These are phyloP conservation scores for Priceomyces carsonii DNA, from an alignment of 805 yeast genomes.

Conservation along the genomic window DNA sequence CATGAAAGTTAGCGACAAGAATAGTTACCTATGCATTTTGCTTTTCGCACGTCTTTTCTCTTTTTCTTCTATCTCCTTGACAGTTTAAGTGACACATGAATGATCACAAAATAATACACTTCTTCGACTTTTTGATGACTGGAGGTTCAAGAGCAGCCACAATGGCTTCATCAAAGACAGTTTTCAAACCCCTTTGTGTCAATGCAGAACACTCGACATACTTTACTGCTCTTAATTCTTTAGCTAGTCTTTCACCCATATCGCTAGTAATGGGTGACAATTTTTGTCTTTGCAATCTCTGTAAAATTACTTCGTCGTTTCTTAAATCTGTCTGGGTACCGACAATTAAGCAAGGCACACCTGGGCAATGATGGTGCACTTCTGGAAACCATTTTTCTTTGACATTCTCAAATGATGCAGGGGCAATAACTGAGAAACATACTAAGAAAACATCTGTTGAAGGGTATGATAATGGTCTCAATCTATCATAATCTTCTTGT, in stretches of 20 bases:
- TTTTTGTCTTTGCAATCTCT: slow-evolving; percentile 87
- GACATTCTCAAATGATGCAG: slow-evolving; percentile 96
- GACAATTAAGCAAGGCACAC: slow-evolving; percentile 94
- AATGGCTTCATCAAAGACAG: slow-evolving; percentile 98
- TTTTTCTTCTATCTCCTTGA: no score
- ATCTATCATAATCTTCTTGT: slow-evolving; percentile 97
- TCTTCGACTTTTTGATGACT: slow-evolving; percentile 74
- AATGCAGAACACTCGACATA: slow-evolving; percentile 97
- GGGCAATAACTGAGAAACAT: slow-evolving; percentile 95
- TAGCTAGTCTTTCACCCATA: slow-evolving; percentile 90
- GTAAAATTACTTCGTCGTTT: slow-evolving; percentile 87
- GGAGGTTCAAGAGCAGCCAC: slow-evolving; percentile 99
- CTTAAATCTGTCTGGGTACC: slow-evolving; percentile 97
- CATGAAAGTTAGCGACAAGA: no score
- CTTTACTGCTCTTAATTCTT: slow-evolving; percentile 92
- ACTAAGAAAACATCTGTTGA: slow-evolving; percentile 96
- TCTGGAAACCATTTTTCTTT: slow-evolving; percentile 99
- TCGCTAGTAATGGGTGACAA: slow-evolving; percentile 82
- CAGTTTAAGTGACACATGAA: no score
- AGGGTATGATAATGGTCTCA: slow-evolving; percentile 95
- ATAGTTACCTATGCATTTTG: no score
- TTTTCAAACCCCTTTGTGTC: slow-evolving; percentile 94
- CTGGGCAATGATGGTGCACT: slow-evolving; percentile 95
- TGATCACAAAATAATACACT: slow-evolving; percentile 76
- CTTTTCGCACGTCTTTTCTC: no score